Evolutionary conservation across 83 land plant genomes (phyloP).

Genomic region (Larix sibirica): DNA sequence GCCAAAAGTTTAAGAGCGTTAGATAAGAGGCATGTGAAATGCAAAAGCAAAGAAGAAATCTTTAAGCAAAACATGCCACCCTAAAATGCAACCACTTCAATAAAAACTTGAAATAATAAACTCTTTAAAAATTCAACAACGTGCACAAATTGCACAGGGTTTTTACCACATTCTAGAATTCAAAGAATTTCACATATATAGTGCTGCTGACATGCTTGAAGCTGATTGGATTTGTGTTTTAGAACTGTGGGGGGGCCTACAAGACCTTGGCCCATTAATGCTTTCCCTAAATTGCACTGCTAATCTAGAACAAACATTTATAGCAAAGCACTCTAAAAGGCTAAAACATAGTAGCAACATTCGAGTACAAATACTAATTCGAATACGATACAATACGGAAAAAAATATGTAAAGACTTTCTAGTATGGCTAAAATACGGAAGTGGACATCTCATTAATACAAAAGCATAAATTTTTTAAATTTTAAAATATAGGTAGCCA

Average conservation of each 20-base stretch:
- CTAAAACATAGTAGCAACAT: too few species aligned
- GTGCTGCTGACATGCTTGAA: neutral
- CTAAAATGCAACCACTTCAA: neutral
- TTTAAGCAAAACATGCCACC: neutral
- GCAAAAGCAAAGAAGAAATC: neutral
- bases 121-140: neutral
- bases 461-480: too few species aligned
- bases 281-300: too few species aligned
- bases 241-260: too few species aligned
- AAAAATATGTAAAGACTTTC: too few species aligned
- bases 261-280: neutral
- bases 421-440: too few species aligned
- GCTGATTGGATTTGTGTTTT: neutral
- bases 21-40: neutral
- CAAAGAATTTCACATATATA: neutral
- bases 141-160: neutral
- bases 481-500: too few species aligned
- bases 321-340: too few species aligned
- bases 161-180: neutral
- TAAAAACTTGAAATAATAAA: neutral
- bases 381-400: too few species aligned
- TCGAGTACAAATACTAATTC: too few species aligned
- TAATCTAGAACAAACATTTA: too few species aligned
- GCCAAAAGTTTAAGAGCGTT: conserved; percentile 6
- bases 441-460: too few species aligned